These are phyloP conservation scores for Leccinum boreale DNA, from an alignment of 768 basidiomycete species.

Conservation along the genomic window DNA sequence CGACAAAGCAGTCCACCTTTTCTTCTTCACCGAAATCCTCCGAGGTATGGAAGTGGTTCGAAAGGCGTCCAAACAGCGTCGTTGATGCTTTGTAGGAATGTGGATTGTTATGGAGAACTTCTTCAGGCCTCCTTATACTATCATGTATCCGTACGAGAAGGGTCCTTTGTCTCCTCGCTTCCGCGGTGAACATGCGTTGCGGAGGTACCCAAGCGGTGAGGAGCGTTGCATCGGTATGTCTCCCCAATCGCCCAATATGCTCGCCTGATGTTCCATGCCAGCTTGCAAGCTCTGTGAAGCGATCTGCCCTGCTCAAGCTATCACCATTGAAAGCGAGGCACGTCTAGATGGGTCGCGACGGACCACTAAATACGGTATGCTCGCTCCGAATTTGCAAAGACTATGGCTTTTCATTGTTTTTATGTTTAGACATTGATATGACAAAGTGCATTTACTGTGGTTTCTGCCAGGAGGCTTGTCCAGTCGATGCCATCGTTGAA, in stretches of 20 bases:
- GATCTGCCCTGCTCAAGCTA: conserved; percentile 98
- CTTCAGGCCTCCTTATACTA: conserved; percentile 95
- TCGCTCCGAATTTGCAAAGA: background rate
- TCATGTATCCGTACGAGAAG: conserved; percentile 98
- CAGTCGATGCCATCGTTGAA: conserved; percentile 99
- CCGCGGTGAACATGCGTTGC: conserved; percentile 95
- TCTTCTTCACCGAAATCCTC: conserved; percentile 98
- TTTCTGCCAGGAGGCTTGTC: conserved; percentile 99
- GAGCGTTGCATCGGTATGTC: conserved; percentile 95
- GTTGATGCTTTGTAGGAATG: conserved; percentile 64
- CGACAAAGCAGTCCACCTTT: conserved; percentile 93
- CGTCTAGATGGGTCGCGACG: conserved; percentile 92
- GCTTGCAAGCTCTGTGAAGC: conserved; percentile 99
- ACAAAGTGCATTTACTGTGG: conserved; percentile 99
- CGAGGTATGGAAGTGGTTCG: conserved; percentile 60
- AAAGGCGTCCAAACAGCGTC: background rate
- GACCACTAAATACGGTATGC: conserved; percentile 93
- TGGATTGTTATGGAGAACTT: conserved; percentile 94
- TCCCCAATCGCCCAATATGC: background rate
- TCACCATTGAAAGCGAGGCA: conserved; percentile 98
- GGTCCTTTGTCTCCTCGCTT: conserved; percentile 97
- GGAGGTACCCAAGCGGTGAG: conserved; percentile 95
- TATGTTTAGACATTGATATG: conserved; percentile 89
- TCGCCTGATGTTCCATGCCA: conserved; percentile 30
- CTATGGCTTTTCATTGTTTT: background rate